Base-by-base conservation (phyloP, 208 protist species). In the Strigomonas oncopelti region DNA sequence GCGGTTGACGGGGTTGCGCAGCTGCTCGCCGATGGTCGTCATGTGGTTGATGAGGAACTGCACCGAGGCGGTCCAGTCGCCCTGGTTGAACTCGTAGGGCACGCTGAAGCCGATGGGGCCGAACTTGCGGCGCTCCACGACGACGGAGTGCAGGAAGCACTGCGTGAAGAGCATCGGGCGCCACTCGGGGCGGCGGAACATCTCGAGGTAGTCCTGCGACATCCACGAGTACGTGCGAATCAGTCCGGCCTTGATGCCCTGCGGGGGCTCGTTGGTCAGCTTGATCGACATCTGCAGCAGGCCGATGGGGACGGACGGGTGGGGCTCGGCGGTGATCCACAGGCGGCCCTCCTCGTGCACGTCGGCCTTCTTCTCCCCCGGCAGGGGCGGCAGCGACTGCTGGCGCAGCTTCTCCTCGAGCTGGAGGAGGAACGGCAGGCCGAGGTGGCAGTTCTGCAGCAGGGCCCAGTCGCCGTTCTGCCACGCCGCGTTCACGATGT, bases 51-150 rank as follows among this genome's bases (percentile, higher is more conserved):
- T 97, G 28, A 99, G 77, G 85, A 99, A 99, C 75, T 93, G 80
- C 67, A 99, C 84, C 71, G 72, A 98, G 78, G 91, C 91, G n/a
- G 87, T 93, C 89, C 91, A 96, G 82, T 99, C 98, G 59, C 92
- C 91, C 72, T 98, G 93, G 77, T 99, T 98, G 81, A 99, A 99
- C 84, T 99, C 98, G 83, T 99, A 99, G 31, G 96, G 96, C 27
- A 99, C 97, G 75, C 93, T 97, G 90, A 98, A 99, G 22, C 98
- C 98, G 68, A 99, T 93, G n/a, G 98, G 95, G 29, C 98, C 97
- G 73, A 99, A 99, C 85, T 99, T 99, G 67, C 96, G 89, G 29
- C 98, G 88, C 85, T 99, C 97, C 71, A 98, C 94, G 42, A 99
- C 93, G 61, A 97, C 88, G 20, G 97, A 97, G 77, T 99, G 97